Conservation (phyloP, 129 eudicot species). For the Oenanthe sinensis region DNA sequence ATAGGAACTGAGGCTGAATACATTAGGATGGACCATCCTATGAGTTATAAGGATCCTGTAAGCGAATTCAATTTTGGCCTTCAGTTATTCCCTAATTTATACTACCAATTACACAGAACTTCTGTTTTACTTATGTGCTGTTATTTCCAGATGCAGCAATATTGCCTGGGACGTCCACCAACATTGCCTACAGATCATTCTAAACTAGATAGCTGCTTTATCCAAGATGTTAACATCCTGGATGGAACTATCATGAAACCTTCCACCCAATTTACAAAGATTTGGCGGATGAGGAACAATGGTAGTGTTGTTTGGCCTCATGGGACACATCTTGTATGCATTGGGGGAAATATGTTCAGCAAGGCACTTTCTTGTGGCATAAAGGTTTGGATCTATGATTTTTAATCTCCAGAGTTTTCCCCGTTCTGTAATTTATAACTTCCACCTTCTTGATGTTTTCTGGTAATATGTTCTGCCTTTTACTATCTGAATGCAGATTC, state of each 20-base stretch:
- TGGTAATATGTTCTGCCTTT: neutral
- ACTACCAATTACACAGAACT: neutral
- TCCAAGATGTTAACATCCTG: conserved; percentile 68
- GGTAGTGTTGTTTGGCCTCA: conserved; percentile 63
- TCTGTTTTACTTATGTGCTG: neutral
- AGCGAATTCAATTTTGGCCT: conserved; percentile 14
- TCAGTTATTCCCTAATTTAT: neutral
- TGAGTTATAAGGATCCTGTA: conserved; percentile 34
- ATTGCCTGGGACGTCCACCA: conserved; percentile 13
- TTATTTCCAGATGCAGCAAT: conserved; percentile 7
- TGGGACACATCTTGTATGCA: conserved; percentile 69
- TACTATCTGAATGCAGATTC: conserved; percentile 34
- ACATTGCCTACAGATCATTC: conserved; percentile 15
- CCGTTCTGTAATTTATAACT: neutral
- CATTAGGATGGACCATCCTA: conserved; percentile 67
- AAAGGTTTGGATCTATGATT: conserved; percentile 31
- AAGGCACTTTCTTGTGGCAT: conserved; percentile 37
- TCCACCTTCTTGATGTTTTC: neutral
- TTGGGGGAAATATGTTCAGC: conserved; percentile 72
- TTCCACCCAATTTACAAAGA: conserved; percentile 61
- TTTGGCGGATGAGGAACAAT: conserved; percentile 89
- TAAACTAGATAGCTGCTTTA: conserved; percentile 77
- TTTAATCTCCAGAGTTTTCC: neutral
- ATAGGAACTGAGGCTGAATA: conserved; percentile 49
- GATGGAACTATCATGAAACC: conserved; percentile 90